Evolutionary conservation across 768 basidiomycete species (phyloP).

Genomic region (Lentinus brumalis): DNA sequence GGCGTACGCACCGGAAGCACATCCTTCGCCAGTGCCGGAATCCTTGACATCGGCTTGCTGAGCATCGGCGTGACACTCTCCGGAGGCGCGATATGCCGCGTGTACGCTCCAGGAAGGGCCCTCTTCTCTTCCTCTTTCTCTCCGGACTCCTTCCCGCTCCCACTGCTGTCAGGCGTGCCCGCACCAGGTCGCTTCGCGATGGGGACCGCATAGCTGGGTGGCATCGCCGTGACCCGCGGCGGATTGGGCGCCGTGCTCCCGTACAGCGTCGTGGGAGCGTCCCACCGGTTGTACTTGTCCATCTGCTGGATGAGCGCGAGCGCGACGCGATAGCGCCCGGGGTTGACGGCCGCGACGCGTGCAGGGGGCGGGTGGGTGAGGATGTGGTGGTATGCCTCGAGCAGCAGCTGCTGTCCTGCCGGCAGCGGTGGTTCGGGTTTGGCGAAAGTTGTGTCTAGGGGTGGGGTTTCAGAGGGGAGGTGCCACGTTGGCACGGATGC

Average conservation of each 20-base stretch:
- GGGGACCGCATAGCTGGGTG: conserved; percentile 65
- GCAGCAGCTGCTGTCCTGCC: conserved; percentile 62
- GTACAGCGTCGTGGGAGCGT: conserved; percentile 63
- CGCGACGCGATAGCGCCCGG: conserved; percentile 73
- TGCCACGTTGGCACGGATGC: conserved; percentile 70
- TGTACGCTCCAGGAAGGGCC: conserved; percentile 40
- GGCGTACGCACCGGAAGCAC: conserved; percentile 60
- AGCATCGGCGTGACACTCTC: conserved; percentile 64
- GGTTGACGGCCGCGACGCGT: conserved; percentile 50
- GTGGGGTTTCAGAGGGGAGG: conserved; percentile 43
- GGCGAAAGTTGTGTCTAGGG: not conserved
- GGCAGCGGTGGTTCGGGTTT: conserved; percentile 43
- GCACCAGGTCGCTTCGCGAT: conserved; percentile 28
- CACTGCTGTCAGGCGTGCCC: conserved; percentile 38
- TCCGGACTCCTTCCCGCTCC: conserved; percentile 51
- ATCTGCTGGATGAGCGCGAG: conserved; percentile 65
- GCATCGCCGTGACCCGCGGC: conserved; percentile 63
- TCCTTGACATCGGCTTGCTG: conserved; percentile 61
- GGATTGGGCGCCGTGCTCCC: conserved; percentile 57
- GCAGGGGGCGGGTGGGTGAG: conserved; percentile 67
- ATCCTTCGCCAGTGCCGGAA: conserved; percentile 66
- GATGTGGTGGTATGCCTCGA: conserved; percentile 76
- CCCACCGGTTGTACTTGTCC: conserved; percentile 65
- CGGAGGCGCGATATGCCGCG: conserved; percentile 43
- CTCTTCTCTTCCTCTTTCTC: conserved; percentile 55